phyloP scores from a whole-genome alignment of 2,329 filamentous ascomycete genomes.

The Penicillium hesseltinei region DNA sequence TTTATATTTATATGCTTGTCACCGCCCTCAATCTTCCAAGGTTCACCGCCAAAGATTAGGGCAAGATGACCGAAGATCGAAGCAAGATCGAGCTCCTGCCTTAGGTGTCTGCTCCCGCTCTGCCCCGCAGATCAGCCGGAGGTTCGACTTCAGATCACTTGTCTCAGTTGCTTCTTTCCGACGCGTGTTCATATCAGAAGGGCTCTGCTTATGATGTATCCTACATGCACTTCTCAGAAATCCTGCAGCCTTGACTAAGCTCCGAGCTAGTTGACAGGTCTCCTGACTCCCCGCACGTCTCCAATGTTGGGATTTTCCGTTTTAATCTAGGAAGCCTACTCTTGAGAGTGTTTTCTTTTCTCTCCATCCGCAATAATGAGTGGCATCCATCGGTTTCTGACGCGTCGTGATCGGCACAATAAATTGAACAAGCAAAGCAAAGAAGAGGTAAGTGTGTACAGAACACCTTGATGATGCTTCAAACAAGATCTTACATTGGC shows the following conservation, averaged over 20 bases:
- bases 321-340: constrained; percentile 9
- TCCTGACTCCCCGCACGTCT: constrained; percentile 25
- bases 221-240: constrained; percentile 23
- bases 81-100: background rate
- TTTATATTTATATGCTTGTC: background rate
- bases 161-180: background rate
- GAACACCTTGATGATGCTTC: background rate
- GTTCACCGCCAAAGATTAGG: background rate
- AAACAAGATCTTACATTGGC: constrained; percentile 2
- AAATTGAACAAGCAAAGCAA: constrained; percentile 31
- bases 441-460: constrained; percentile 30
- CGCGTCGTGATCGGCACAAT: constrained; percentile 38
- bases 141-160: constrained; percentile 2
- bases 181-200: constrained; percentile 18
- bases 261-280: constrained; percentile 13
- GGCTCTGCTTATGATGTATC: constrained; percentile 25
- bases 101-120: background rate
- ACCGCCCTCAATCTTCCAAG: background rate
- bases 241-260: constrained; percentile 29
- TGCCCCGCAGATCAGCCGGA: constrained; percentile 20
- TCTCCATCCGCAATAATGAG: constrained; percentile 32
- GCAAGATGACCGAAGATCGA: background rate
- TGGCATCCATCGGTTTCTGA: constrained; percentile 44
- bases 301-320: constrained; percentile 2
- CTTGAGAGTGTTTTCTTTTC: background rate